Conservation (phyloP, 2,329 filamentous ascomycete species). For the Lachnellula hyalina region DNA sequence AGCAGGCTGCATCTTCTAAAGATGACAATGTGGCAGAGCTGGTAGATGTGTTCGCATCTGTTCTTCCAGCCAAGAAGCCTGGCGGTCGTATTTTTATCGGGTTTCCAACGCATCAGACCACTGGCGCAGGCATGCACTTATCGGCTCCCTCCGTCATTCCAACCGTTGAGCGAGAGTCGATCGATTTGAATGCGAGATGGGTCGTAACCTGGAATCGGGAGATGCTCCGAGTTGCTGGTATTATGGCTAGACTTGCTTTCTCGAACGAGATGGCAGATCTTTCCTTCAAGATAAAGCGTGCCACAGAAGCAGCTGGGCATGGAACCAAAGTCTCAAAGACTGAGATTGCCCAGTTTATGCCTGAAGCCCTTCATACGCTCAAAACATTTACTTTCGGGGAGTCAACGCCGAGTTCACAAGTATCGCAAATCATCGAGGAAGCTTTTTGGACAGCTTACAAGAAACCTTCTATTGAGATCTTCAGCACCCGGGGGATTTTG, state of each 20-base stretch:
- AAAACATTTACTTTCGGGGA: conserved; percentile 85
- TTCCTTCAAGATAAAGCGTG: conserved; percentile 51
- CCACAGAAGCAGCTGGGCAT: conserved; percentile 35
- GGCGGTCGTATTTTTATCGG: conserved; percentile 91
- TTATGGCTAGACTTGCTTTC: conserved; percentile 85
- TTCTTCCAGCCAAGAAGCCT: conserved; percentile 77
- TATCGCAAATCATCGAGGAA: conserved; percentile 85
- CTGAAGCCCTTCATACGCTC: conserved; percentile 75
- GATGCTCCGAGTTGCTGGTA: conserved; percentile 83
- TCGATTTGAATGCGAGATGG: conserved; percentile 92
- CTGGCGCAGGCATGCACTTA: conserved; percentile 86
- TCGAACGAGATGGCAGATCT: conserved; percentile 79
- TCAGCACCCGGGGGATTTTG: conserved; percentile 82
- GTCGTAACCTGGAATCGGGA: conserved; percentile 95
- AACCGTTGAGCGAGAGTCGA: conserved; percentile 93
- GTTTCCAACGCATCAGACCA: conserved; percentile 96
- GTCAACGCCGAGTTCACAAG: conserved; percentile 79
- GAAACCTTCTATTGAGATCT: conserved; percentile 76
- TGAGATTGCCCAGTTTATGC: conserved; percentile 62
- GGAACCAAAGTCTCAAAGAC: conserved; percentile 53
- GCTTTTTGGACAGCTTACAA: conserved; percentile 92
- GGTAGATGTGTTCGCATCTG: conserved; percentile 80
- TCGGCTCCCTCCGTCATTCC: conserved; percentile 95
- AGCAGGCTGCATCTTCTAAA: conserved; percentile 54
- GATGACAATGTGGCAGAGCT: conserved; percentile 48